Evolutionary conservation across 257 asterid species (phyloP), one percentile per base, ranked within the genome.

Genomic region (Anisodus acutangulus): DNA sequence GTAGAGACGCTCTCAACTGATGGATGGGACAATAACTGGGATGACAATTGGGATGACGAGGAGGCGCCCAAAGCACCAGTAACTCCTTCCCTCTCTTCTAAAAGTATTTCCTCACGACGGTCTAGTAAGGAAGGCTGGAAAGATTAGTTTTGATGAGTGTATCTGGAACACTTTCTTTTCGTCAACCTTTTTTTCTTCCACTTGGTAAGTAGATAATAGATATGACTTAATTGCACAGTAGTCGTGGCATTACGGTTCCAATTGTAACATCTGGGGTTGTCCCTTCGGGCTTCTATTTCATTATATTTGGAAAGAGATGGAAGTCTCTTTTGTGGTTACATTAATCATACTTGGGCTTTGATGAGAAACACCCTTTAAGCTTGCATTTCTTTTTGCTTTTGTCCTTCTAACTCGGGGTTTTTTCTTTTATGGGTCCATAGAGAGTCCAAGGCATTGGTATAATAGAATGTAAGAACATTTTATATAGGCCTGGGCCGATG

Each of bases 1-100:
- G 63, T 59, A 2, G 89, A 78, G 63, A 10, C 88, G 0, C 86
- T 79, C 83, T 89, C 88, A 81, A 90, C 88, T 8, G 91, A 95
- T 84, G 92, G 93, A 62, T 93, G 98, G 98, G 96, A 93, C 64
- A 88, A 93, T 54, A 92, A 85, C 54, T 95, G 98, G 98, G 95
- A 89, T 69, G 98, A 93, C 47, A 86, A 78, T 81, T 93, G 98
- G 98, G 98, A 95, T 8, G 98, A 95, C 6, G 98, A 91, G 85
- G 98, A 95, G 87, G 95, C 95, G 6, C 94, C 95, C 8, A 87
- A 78, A 19, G 81, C 93, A 9, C 90, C 95, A 2, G 72, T 91
- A 74, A 92, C 96, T 83, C 95, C 98, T 2, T 93, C 90, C 84
- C 69, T 86, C 79, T 90, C 97, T 11, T 85, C 94, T 60, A 85